A percentile compares a stretch with the other conserved stretches of the same genome.
Conservation (phyloP, 345 rosid species). For the Populus nigra region DNA sequence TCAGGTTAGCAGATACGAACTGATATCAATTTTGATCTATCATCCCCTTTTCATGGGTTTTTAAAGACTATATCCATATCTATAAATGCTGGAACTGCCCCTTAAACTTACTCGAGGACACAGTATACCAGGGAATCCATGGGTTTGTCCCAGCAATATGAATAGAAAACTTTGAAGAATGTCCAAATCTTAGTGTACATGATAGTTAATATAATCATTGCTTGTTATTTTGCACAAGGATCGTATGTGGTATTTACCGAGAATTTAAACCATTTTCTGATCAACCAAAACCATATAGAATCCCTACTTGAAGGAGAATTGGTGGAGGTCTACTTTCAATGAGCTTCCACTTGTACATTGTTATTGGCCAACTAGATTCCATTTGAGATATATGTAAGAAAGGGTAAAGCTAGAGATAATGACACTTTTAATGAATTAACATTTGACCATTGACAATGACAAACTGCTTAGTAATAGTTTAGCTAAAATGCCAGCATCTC, state of each 20-base stretch:
- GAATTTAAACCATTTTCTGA: neutral
- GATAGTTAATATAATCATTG: neutral
- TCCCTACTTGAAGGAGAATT: neutral
- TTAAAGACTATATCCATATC: neutral
- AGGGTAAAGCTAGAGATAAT: neutral
- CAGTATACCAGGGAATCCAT: neutral
- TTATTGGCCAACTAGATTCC: neutral
- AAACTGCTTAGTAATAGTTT: neutral
- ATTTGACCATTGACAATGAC: neutral
- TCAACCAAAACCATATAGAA: neutral
- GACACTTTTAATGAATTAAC: neutral
- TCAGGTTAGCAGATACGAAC: slow-evolving; percentile 18
- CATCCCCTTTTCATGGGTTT: neutral
- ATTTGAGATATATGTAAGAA: neutral
- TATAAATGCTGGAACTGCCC: neutral
- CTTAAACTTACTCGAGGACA: neutral
- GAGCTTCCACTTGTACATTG: neutral
- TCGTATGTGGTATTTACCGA: neutral
- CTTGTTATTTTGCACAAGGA: neutral
- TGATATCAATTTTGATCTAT: neutral
- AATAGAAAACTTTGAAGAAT: neutral
- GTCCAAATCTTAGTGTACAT: neutral
- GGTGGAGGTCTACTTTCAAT: neutral
- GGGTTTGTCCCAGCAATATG: neutral
- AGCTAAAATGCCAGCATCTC: neutral